Evolutionary conservation across 805 yeast genomes (phyloP), one percentile per base, ranked within the genome.

Genomic region (Pichia kluyveri): DNA sequence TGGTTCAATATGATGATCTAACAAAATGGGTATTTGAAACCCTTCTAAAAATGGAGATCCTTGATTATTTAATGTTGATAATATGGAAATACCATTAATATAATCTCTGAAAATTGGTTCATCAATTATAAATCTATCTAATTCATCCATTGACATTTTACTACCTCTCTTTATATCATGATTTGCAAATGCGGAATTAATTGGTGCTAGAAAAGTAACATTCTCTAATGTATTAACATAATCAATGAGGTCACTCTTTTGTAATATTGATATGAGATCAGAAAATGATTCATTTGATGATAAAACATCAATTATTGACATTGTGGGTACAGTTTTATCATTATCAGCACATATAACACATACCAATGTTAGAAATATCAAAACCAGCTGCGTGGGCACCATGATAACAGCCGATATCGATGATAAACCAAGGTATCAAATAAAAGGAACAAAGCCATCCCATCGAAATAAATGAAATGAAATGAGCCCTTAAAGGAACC

Each of bases 171-270:
- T 42, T 5, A 41, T 36, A 9, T 49, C 46, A 11, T 48, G 38
- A 2, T 44, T 40, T 14, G 45, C 56, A 61, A 84, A 86, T 1
- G 96, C 96, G 54, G 82, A 80, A 60, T 87, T 87, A 12, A 83
- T 73, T 0, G 96, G 95, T 1, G 95, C 95, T 39, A 84, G 60
- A n/a, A 87, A 63, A 0, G 96, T 86, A 49, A 82, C 76, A 60
- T 85, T 82, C 26, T 68, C 66, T 51, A 83, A 60, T 19, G 66
- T 66, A 58, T 85, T 86, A 32, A 87, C 60, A 39, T 65, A 61
- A 2, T 88, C 88, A 1, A 87, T 69, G 44, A 82, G 63, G 14
- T 82, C 89, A 45, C 72, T 70, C 46, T 74, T 63, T 59, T 86
- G 96, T 2, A 87, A 52, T 19, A 76, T 64, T 45, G 81, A 67